Evolutionary conservation across 1,284 basidiomycete species (phyloP), one percentile per base, ranked within the genome.

Genomic region (Ceratorhiza oryzae-sativae): DNA sequence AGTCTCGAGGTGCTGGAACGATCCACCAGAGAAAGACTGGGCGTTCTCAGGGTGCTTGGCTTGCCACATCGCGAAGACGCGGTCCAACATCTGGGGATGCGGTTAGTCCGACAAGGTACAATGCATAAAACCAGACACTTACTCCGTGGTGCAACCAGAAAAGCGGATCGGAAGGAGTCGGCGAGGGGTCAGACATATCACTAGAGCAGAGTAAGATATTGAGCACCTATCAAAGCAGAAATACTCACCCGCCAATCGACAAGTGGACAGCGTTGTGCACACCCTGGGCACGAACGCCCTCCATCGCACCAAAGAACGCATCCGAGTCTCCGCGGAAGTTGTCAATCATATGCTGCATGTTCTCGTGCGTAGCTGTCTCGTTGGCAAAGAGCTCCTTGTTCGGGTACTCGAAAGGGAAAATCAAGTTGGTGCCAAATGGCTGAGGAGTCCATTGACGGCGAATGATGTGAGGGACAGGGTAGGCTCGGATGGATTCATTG

Each of bases 401-500:
- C 13, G 72, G 48, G 4, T 61, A 53, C 42, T 71, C 53, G 48
- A 71, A 65, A 3, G 72, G 72, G 59, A 73, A 73, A n/a, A 71
- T 61, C 45, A 62, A 51, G 41, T 60, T 73, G 18, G 2, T 18
- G 10, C 53, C 70, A 30, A 73, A 73, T 15, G 72, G 72, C 51
- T 55, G 58, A 23, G 72, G 65, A 3, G 62, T 73, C 53, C 63
- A 73, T 30, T 72, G 48, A 23, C 72, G 65, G 30, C 58, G 58
- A 39, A 73, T 61, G 46, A 48, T 60, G 42, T 73, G 72, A 10
- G 72, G 72, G 48, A 58, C 36, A 23, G 72, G 72, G 55, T 73
- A 73, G 39, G 49, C 59, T 5, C 72, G 72, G 46, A 60, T 51
- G 36, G 41, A 13, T 15, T 68, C 30, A 15, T 48, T 49, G 56